Evolutionary conservation across 2,329 filamentous ascomycete species (phyloP), one percentile per base, ranked within the genome.

Genomic region (Fusarium hainanense): DNA sequence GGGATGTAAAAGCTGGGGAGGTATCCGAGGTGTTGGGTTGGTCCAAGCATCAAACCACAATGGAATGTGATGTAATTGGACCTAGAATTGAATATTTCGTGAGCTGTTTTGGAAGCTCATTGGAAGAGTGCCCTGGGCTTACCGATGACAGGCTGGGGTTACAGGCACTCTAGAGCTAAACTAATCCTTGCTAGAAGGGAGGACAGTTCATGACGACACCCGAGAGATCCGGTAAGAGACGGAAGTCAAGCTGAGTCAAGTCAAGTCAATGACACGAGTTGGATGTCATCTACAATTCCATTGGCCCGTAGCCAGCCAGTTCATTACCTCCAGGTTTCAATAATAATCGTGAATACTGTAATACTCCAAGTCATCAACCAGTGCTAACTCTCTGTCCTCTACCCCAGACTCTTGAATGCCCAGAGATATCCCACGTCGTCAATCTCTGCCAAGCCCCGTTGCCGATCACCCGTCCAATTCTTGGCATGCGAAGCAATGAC

Each of bases 1-100:
- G 62, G 67, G 66, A 37, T 47, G 18, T 13, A 62, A 66, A 63
- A 63, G 49, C 63, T 66, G 63, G 62, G 56, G 63, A 67, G 67
- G 18, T 8, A 25, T n/a, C 42, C 61, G 54, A 54, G 46, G 42
- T 34, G 34, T 7, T 23, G 18, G 44, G 34, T 13, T 23, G 18
- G 44, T 13, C 18, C 2, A 16, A 20, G 20, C 54, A 28, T 12
- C 27, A 28, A 6, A 28, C 11, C 27, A 28, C 27, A 28, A 28
- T 41, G 32, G 7, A n/a, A 46, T 37, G 25, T 23, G 41, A 48
- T 56, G 42, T 34, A 42, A 37, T 42, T 21, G 20, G 42, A 46
- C 43, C 48, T 20, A 20, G 27, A 32, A 28, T 32, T 4, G 23
- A 63, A n/a, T 52, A n/a, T 52, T 52, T 46, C 12, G 40, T 41